Conservation (phyloP, 495 filamentous ascomycete genomes). For the Penicillium turbatum region DNA sequence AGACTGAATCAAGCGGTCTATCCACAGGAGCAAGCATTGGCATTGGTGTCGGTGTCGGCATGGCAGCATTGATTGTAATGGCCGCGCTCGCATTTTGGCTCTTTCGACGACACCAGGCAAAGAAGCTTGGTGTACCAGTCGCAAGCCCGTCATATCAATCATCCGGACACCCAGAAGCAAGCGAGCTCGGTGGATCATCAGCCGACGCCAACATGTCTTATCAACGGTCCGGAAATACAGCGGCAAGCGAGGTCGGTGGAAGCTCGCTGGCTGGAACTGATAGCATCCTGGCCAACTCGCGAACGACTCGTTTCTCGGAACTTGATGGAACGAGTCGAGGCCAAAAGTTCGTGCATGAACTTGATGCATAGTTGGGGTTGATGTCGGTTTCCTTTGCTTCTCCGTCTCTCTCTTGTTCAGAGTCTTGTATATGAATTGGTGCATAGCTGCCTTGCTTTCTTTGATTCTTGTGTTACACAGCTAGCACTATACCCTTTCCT, state of each 20-base stretch:
- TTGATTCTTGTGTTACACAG: neutral
- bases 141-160: neutral
- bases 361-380: neutral
- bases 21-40: conserved; percentile 8
- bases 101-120: neutral
- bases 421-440: too few relatives aligned
- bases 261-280: neutral
- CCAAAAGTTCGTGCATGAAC: neutral
- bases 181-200: neutral
- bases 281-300: neutral
- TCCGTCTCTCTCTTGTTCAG: neutral
- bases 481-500: neutral
- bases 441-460: too few relatives aligned
- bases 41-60: conserved; percentile 10
- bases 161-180: neutral
- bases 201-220: neutral
- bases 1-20: neutral
- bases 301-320: neutral
- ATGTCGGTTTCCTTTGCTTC: neutral
- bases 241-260: neutral
- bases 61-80: neutral
- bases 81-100: conserved; percentile 1
- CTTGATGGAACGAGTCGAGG: neutral
- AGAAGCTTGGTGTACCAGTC: neutral
- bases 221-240: neutral